Evolutionary conservation across 2,329 filamentous ascomycete species (phyloP), one percentile per base, ranked within the genome.

Genomic region (Pseudohalonectria lignicola): DNA sequence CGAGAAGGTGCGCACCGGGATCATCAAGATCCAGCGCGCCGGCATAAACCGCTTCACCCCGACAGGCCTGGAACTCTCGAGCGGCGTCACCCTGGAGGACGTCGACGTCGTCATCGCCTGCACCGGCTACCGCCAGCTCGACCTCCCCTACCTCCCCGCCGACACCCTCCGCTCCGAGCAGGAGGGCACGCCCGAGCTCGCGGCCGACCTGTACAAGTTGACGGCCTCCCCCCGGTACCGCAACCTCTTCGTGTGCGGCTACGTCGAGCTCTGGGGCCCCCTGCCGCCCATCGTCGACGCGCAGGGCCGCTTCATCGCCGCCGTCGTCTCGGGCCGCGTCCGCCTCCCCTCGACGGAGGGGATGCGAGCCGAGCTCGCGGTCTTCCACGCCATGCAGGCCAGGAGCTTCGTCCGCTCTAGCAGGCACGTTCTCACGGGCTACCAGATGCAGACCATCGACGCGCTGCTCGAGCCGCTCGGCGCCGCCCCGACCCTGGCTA

Each of bases 191-290:
- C 48, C 50, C 1, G 35, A 47, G 3, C 36, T 50, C 30, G 41
- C 46, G 4, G 45, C 55, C 9, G 53, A 59, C 25, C 45, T 61
- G 3, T 60, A 55, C 45, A 54, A 55, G 39, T 30, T 54, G 12
- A 42, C 56, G 28, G 47, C 52, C 15, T 46, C 58, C 10, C 53
- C 54, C 2, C 44, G 45, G 13, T 51, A 55, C 39, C 39, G 40
- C 12, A 55, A 54, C 41, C 45, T 62, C 10, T 62, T 54, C 42
- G 45, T 61, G 15, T 44, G 59, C 32, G 54, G 59, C 9, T 50
- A 53, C 23, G 35, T 53, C 29, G 55, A 61, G 41, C 42, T 51
- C 7, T 36, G 49, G 9, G 59, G 60, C 1, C 50, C 59, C 8
- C 42, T 52, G 6, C 40, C 50, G n/a, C 53, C 57, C 2, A 45